phyloP scores from a whole-genome alignment of 768 basidiomycete genomes.

The Suillus discolor region DNA sequence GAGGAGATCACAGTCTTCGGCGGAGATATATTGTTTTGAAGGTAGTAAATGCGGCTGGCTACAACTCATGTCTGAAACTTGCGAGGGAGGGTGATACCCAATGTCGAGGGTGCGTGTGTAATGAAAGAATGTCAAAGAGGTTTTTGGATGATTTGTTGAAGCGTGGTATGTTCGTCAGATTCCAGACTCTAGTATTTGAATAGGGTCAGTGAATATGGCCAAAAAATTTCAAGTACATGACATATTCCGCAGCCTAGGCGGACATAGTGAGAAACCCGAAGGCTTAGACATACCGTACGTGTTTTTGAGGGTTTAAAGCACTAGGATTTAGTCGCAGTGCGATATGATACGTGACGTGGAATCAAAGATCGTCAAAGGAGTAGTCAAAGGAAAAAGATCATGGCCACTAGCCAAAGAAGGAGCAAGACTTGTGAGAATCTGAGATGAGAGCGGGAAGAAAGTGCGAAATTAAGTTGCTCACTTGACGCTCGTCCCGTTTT shows the following conservation, averaged over 20 bases:
- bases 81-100: slow-evolving; percentile 20
- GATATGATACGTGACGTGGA: slow-evolving; percentile 1
- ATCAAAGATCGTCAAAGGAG: slow-evolving; percentile 15
- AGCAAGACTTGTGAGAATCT: slow-evolving; percentile 4
- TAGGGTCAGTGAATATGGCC: slow-evolving; percentile 17
- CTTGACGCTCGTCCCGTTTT: slow-evolving; percentile 21
- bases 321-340: background rate
- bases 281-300: slow-evolving; percentile 28
- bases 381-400: slow-evolving; percentile 13
- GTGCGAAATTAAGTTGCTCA: slow-evolving; percentile 10
- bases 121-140: slow-evolving; percentile 11
- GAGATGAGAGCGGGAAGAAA: background rate
- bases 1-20: slow-evolving; percentile 27
- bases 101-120: slow-evolving; percentile 15
- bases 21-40: slow-evolving; percentile 19
- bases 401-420: slow-evolving; percentile 21
- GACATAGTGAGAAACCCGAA: slow-evolving; percentile 5
- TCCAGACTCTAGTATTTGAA: slow-evolving; percentile 18
- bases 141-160: slow-evolving; percentile 16
- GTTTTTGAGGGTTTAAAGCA: slow-evolving; percentile 16
- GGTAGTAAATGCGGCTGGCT: slow-evolving; percentile 28
- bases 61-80: slow-evolving; percentile 16
- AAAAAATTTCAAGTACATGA: slow-evolving; percentile 6
- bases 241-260: slow-evolving; percentile 10
- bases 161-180: slow-evolving; percentile 21